Conservation (phyloP, 1,284 basidiomycete species). For the Inonotus obliquus region DNA sequence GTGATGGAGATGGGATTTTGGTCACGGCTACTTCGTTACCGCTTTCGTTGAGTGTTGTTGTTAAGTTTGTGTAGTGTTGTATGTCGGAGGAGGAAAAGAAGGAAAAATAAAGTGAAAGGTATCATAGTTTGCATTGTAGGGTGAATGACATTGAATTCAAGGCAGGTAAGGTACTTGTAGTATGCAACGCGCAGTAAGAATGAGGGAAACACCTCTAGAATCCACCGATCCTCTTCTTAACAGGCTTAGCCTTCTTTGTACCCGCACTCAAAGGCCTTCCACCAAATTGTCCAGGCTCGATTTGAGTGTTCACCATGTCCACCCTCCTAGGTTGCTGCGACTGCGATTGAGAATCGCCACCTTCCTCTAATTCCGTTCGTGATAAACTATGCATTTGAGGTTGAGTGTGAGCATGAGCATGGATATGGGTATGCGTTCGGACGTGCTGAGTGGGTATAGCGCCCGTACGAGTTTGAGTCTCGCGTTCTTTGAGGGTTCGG, state of each 20-base stretch:
- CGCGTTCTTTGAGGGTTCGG: neutral
- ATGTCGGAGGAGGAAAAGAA: too few relatives aligned
- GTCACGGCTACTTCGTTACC: constrained; percentile 89
- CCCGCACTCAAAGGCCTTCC: constrained; percentile 40
- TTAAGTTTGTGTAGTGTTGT: constrained; percentile 16
- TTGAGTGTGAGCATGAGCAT: constrained; percentile 32
- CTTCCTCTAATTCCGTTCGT: neutral
- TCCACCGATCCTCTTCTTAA: constrained; percentile 71
- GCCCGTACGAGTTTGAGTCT: constrained; percentile 15
- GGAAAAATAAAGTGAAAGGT: neutral
- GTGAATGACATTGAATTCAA: neutral
- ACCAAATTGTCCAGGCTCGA: constrained; percentile 67
- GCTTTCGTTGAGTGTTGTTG: constrained; percentile 55
- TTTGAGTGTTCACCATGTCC: constrained; percentile 63
- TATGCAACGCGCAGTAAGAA: neutral
- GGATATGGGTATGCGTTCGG: too few relatives aligned
- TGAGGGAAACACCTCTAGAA: constrained; percentile 42
- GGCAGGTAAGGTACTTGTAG: neutral
- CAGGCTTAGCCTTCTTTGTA: constrained; percentile 47
- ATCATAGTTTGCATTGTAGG: neutral
- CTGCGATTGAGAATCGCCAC: constrained; percentile 12
- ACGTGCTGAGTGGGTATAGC: constrained; percentile 21
- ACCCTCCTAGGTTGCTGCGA: constrained; percentile 44
- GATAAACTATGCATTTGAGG: constrained; percentile 10
- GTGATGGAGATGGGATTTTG: constrained; percentile 70